phyloP scores from a whole-genome alignment of 441 rosid genomes.

The Croton setiger region DNA sequence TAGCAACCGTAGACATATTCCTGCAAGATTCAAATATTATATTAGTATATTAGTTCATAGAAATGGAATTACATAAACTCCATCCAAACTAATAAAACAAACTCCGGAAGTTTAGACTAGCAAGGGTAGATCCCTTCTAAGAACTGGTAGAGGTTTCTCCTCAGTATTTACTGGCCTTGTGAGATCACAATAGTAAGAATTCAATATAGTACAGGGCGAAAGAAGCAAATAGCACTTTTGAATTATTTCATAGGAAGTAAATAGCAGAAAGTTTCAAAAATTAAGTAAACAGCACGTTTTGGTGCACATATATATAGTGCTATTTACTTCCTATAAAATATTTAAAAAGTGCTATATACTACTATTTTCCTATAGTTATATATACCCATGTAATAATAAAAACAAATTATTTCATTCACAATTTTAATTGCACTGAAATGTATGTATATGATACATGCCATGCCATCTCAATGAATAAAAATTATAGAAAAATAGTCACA shows the following conservation, averaged over 20 bases:
- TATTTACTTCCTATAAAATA: too few species aligned
- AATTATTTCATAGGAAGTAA: too few species aligned
- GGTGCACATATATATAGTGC: too few species aligned
- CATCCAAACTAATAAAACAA: background rate
- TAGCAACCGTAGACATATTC: conserved; percentile 85
- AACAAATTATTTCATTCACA: background rate
- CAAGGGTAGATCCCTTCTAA: background rate
- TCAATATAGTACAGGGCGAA: background rate
- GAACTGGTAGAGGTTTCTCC: background rate
- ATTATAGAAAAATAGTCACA: background rate
- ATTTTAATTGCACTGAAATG: background rate
- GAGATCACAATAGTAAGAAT: background rate
- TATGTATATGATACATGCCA: background rate
- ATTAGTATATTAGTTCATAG: background rate
- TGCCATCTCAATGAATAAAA: too few species aligned
- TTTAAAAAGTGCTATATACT: too few species aligned
- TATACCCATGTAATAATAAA: background rate
- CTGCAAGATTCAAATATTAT: conserved; percentile 41
- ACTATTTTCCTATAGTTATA: background rate
- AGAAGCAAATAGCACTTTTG: too few species aligned
- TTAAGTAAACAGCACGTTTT: too few species aligned
- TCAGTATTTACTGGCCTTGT: background rate
- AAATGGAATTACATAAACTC: conserved; percentile 18
- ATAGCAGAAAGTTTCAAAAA: too few species aligned
- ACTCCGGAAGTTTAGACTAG: background rate